Base-by-base conservation (phyloP, 768 basidiomycete species). In the Ramaria sp. region DNA sequence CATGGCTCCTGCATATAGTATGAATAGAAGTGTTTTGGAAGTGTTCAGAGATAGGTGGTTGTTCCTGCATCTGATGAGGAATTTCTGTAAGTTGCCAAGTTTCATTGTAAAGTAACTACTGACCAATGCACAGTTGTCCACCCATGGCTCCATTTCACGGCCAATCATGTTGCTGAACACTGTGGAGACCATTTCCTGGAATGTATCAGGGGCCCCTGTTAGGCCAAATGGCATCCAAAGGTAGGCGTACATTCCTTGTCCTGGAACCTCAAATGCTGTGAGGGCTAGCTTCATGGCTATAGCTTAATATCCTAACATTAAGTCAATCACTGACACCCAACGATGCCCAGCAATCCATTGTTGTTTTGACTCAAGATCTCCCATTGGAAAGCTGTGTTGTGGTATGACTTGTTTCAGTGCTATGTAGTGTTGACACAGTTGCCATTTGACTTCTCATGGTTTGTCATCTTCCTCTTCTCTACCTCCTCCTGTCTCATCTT, bases 341-440 rank as follows among this genome's bases (percentile, higher is more conserved):
- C 66, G 45, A 49, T 75, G 70, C 0, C 73, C 72, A 2, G 61
- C 63, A 0, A 74, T 59, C 0, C 59, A 3, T 41, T 66, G 64
- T 50, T 76, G 72, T 52, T 75, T 76, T 0, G 62, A 61, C 0
- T 61, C 41, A 0, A 77, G 70, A 56, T 77, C 66, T 0, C 74
- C 64, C 27, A 28, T 28, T 5, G 18, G 44, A 22, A 8, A 45
- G 13, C 22, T 45, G 18, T 24, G 44, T 25, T 28, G 15, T 20
- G 34, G 34, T 1, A 61, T 61, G 6, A 57, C 58, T 5, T 57
- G 55, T 52, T 64, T 67, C 22, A 76, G 56, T 25, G 66, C 61
- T 0, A 42, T 57, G 47, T 70, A 75, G 52, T 70, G 69, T 41
- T 71, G 70, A 57, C 69, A 71, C 0, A 73, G 60, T 7, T 69